Evolutionary conservation across 192 early-diverging fungal genomes (phyloP), one percentile per base, ranked within the genome.

Genomic region (Backusella tuberculispora): DNA sequence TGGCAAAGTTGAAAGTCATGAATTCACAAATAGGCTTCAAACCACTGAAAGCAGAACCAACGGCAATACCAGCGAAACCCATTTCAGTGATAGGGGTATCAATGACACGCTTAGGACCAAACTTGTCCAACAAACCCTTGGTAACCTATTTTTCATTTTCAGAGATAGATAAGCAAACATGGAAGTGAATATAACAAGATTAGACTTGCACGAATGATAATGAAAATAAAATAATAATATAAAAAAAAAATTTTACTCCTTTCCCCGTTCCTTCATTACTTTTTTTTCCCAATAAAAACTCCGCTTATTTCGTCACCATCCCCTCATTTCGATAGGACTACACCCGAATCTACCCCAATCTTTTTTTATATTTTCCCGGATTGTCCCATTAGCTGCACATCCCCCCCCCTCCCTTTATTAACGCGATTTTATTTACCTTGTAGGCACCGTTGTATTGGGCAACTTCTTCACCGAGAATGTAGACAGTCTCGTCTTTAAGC

Each of bases 1-100:
- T 96, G 41, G 96, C 94, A 89, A 99, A 99, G 93, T 99, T 99
- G 84, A 95, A 98, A 73, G 97, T 99, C 97, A 99, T 99, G 85
- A 99, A 99, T 88, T 99, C 96, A 89, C 97, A 99, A 73, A 99
- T 92, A 38, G 97, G 97, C 86, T 93, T 95, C 66, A 97, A 88
- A 47, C 97, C 97, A 74, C 90, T 87, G 74, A 99, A 88, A 40
- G 96, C 97, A 41, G 96, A 92, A 60, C 97, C 97, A 66, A 96
- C 90, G 79, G 97, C 97, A 63, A 99, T 87, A 82, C 97, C 97
- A 73, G 95, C 92, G 76, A 99, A 96, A 67, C 97, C 97, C 87
- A 96, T 94, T 88, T 99, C 97, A 43, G 97, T 99, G 72, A 99
- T 99, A 48, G 97, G 97, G 72, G 97, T 99, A 85, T 99, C 98